Percentiles rank a stretch among this genome's conserved stretches.
Conservation (phyloP, 495 filamentous ascomycete species). For the Hyaloscypha finlandica region DNA sequence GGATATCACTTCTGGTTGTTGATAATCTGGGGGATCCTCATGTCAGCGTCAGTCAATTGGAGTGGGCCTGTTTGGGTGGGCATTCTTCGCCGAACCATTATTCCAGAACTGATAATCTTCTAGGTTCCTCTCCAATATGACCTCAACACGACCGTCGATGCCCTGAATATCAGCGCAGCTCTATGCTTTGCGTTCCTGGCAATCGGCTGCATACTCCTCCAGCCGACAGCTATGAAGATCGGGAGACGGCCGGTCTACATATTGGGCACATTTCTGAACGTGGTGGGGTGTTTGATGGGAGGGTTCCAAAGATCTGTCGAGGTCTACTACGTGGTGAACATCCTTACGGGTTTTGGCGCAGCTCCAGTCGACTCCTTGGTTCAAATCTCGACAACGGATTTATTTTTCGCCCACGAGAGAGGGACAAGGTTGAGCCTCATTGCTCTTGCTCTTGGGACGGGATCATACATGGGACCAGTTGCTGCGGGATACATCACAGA, state of each 20-base stretch:
- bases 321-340: slow-evolving; percentile 20
- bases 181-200: slow-evolving; percentile 24
- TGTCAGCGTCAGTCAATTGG: slow-evolving; percentile 23
- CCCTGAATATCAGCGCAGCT: slow-evolving; percentile 24
- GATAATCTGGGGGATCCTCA: slow-evolving; percentile 16
- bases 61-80: slow-evolving; percentile 22
- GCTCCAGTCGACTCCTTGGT: slow-evolving; percentile 25
- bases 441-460: slow-evolving; percentile 16
- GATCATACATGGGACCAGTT: slow-evolving; percentile 40
- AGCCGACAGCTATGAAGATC: slow-evolving; percentile 27
- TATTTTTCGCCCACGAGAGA: slow-evolving; percentile 23
- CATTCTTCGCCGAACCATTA: not conserved
- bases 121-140: slow-evolving; percentile 15
- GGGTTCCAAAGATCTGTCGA: slow-evolving; percentile 5
- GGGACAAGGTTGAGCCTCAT: slow-evolving; percentile 17
- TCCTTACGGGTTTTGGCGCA: slow-evolving; percentile 22
- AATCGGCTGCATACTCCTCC: slow-evolving; percentile 22
- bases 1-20: slow-evolving; percentile 26
- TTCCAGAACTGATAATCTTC: not conserved
- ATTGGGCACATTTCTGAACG: slow-evolving; percentile 13
- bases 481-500: slow-evolving; percentile 46
- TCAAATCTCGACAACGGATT: slow-evolving; percentile 22
- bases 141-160: slow-evolving; percentile 20
- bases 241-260: slow-evolving; percentile 25
- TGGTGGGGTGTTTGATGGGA: slow-evolving; percentile 13